Conservation (phyloP, 2,329 filamentous ascomycete species). For the Colletotrichum spinosum region DNA sequence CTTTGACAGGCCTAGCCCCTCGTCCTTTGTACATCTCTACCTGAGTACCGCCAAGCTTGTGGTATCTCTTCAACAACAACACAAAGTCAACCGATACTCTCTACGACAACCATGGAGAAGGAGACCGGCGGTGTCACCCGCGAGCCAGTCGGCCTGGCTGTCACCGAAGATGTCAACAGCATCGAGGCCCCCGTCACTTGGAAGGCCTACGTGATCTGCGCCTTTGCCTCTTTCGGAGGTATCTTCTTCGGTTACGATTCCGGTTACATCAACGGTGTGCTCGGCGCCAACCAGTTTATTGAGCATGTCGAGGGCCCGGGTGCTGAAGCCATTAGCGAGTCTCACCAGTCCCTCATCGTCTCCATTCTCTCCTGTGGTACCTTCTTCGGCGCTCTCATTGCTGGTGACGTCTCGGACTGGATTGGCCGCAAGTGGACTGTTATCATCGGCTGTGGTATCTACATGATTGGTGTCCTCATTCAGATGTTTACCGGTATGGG, state of each 20-base stretch:
- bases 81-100: conserved; percentile 5
- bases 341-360: conserved; percentile 69
- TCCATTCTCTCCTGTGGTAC: conserved; percentile 83
- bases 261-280: conserved; percentile 78
- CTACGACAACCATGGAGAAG: conserved; percentile 33
- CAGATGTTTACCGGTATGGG: conserved; percentile 67
- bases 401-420: conserved; percentile 81
- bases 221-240: conserved; percentile 77
- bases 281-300: conserved; percentile 65
- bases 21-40: conserved; percentile 13
- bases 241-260: conserved; percentile 86
- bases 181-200: conserved; percentile 77
- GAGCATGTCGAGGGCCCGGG: conserved; percentile 58
- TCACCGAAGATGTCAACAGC: conserved; percentile 64
- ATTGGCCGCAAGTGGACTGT: conserved; percentile 80
- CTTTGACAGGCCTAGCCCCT: conserved; percentile 23
- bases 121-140: conserved; percentile 32
- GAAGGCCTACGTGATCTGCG: conserved; percentile 77
- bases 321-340: conserved; percentile 49
- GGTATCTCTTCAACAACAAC: conserved; percentile 5
- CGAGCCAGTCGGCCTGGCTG: conserved; percentile 46
- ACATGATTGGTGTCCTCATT: conserved; percentile 74
- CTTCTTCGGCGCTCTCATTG: conserved; percentile 83
- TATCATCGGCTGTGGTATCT: conserved; percentile 78
- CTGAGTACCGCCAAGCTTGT: conserved; percentile 22